Base-by-base conservation (phyloP, 2,329 filamentous ascomycete species). In the Elsinoe perseae region DNA sequence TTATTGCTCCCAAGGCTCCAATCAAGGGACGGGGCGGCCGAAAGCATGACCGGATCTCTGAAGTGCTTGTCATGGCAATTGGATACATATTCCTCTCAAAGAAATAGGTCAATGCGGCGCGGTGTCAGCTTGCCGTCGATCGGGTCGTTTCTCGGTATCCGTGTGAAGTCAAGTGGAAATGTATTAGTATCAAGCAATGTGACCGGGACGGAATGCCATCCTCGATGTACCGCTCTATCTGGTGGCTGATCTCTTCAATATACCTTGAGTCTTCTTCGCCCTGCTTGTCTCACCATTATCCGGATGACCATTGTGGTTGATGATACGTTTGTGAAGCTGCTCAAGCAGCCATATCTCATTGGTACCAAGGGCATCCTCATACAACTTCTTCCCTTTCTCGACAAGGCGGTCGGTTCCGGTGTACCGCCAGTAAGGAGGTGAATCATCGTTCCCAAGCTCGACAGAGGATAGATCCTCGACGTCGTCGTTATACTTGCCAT, bases 1-100 rank as follows among this genome's bases (percentile, higher is more conserved):
- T 50, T 50, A 30, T n/a, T 32, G 25, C 44, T 30, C 44, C 44
- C 23, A 9, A 30, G 16, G 16, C 16, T 14, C 44, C 44, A 50
- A 50, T 50, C 23, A 50, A 21, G 25, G 44, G 44, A 25, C 44
- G 44, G 44, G 44, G 25, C 44, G 44, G 44, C 44, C 44, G 44
- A 50, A 18, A 12, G 10, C 18, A n/a, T 30, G 44, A 50, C 44
- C 23, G 23, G 44, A 50, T 50, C 23, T 23, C 23, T 8, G 44
- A 10, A 50, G 44, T 50, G 44, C 28, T 8, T n/a, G 44, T 30
- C 28, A 50, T 32, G 28, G 21, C 20, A 50, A 9, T 16, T 18
- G 44, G 23, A 28, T 10, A 50, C 27, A 32, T 20, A 32, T 30
- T 50, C 44, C 28, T 25, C 18, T 12, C 40, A 7, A 25, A 44